A percentile compares a stretch with the other conserved stretches of the same genome.
Evolutionary conservation across 495 filamentous ascomycete species (phyloP).

Genomic region (Tirmania nivea): DNA sequence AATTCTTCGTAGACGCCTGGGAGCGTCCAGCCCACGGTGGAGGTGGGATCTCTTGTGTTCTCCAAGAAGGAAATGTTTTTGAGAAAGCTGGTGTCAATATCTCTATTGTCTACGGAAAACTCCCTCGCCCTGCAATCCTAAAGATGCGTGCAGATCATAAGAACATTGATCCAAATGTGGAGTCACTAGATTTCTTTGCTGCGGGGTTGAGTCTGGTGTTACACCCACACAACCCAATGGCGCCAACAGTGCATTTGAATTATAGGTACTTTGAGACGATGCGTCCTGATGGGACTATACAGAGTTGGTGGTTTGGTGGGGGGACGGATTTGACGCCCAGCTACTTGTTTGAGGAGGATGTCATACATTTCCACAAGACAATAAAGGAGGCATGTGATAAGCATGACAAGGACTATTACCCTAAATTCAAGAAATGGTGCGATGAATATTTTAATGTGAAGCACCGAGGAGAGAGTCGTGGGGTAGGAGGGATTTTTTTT

Average conservation of each 20-base stretch:
- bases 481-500: slow-evolving; percentile 94
- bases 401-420: slow-evolving; percentile 82
- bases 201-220: slow-evolving; percentile 80
- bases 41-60: slow-evolving; percentile 68
- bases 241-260: slow-evolving; percentile 92
- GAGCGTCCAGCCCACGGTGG: slow-evolving; percentile 56
- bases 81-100: slow-evolving; percentile 96
- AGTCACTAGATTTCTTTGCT: slow-evolving; percentile 80
- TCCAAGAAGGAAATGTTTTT: slow-evolving; percentile 90
- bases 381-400: slow-evolving; percentile 87
- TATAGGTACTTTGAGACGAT: slow-evolving; percentile 98
- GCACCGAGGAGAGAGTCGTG: slow-evolving; percentile 73
- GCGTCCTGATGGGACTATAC: slow-evolving; percentile 45
- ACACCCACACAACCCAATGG: slow-evolving; percentile 87
- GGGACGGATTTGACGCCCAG: slow-evolving; percentile 82
- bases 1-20: slow-evolving; percentile 73
- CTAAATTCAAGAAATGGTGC: slow-evolving; percentile 94
- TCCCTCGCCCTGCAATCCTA: slow-evolving; percentile 67
- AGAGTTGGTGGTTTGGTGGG: slow-evolving; percentile 95
- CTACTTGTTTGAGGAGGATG: slow-evolving; percentile 94
- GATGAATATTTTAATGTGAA: slow-evolving; percentile 91
- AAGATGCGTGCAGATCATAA: slow-evolving; percentile 96
- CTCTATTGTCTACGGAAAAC: slow-evolving; percentile 77
- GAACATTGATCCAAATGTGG: slow-evolving; percentile 49
- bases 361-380: slow-evolving; percentile 81